Evolutionary conservation across 371 early-diverging fungal genomes (phyloP).

Genomic region (Rhizomucor pusillus): DNA sequence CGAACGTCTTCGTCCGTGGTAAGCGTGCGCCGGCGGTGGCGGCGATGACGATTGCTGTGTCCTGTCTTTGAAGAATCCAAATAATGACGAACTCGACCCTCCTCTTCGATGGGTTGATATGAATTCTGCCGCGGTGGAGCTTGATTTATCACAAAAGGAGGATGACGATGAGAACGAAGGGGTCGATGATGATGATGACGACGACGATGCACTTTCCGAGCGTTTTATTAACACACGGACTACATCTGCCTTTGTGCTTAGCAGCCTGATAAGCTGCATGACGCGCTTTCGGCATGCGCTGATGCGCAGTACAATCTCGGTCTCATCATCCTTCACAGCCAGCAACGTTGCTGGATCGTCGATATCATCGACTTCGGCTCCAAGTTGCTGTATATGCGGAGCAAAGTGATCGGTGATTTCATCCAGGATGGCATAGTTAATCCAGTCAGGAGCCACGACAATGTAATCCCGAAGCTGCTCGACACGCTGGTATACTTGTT

Average conservation of each 20-base stretch:
- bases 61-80: no score
- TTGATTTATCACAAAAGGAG: background rate
- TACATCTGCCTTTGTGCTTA: slow-evolving; percentile 80
- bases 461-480: slow-evolving; percentile 59
- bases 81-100: no score
- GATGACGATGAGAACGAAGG: background rate
- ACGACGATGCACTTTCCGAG: slow-evolving; percentile 10
- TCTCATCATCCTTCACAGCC: slow-evolving; percentile 67
- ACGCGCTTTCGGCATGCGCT: slow-evolving; percentile 81
- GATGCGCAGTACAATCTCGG: slow-evolving; percentile 81
- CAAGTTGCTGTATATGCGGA: slow-evolving; percentile 72
- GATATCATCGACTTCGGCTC: slow-evolving; percentile 83
- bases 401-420: slow-evolving; percentile 83
- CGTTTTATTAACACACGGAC: slow-evolving; percentile 66
- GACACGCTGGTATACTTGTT: slow-evolving; percentile 56
- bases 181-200: background rate
- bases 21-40: no score
- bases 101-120: no score
- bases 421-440: slow-evolving; percentile 83
- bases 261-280: slow-evolving; percentile 70
- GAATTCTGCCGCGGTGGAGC: no score
- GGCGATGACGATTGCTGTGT: no score
- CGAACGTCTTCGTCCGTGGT: no score
- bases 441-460: slow-evolving; percentile 72
- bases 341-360: slow-evolving; percentile 63